phyloP scores from a whole-genome alignment of 23 red algal species.

The Gracilaria caudata region DNA sequence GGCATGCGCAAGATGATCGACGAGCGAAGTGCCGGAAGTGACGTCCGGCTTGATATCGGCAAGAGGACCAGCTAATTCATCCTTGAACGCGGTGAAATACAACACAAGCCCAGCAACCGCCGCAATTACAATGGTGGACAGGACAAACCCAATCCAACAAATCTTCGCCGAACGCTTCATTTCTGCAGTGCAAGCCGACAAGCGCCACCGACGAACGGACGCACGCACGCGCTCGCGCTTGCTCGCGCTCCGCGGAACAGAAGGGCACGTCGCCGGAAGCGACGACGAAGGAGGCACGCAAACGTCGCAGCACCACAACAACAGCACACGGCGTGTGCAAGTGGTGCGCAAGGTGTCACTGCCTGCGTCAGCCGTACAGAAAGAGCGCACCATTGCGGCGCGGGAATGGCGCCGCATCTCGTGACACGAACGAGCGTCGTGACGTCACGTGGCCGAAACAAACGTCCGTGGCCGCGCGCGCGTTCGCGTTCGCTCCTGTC shows the following conservation, averaged over 20 bases:
- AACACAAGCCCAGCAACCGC: slow-evolving; percentile 43
- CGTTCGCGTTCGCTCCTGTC: too few species aligned
- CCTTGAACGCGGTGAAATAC: slow-evolving; percentile 46
- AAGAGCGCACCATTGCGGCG: slow-evolving; percentile 1
- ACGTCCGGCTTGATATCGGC: background rate
- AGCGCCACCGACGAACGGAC: too few species aligned
- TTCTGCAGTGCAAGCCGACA: too few species aligned
- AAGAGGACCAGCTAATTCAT: background rate
- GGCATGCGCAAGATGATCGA: slow-evolving; percentile 69
- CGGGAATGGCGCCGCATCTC: slow-evolving; percentile 3
- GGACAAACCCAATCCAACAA: slow-evolving; percentile 40
- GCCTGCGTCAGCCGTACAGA: too few species aligned
- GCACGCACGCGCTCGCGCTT: background rate
- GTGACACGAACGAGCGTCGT: background rate
- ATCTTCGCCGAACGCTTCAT: slow-evolving; percentile 66
- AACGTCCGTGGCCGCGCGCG: too few species aligned
- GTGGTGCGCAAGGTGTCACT: background rate
- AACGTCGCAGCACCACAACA: background rate
- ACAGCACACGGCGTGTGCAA: background rate
- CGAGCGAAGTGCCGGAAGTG: background rate
- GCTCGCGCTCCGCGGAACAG: too few species aligned
- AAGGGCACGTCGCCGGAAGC: background rate
- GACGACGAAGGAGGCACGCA: background rate
- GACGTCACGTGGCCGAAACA: slow-evolving; percentile 1
- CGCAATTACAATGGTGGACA: slow-evolving; percentile 60